Base-by-base conservation (phyloP, 1,284 basidiomycete species). In the Athelia psychrophila region DNA sequence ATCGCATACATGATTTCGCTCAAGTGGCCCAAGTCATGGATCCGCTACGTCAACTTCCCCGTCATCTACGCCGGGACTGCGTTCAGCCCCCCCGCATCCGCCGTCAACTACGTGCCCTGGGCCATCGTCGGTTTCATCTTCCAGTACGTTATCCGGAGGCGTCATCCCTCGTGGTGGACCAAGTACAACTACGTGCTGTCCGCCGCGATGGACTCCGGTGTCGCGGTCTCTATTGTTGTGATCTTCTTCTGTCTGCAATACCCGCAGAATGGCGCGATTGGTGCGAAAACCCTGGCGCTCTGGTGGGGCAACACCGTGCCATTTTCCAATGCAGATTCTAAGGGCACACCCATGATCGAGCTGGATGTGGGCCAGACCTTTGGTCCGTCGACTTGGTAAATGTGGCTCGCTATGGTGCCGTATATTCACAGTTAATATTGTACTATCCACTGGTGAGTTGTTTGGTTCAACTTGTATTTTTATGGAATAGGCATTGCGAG, bases 291-390 rank as follows among this genome's bases (percentile, higher is more conserved):
- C 1, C 67, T 89, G 44, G 78, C 80, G 56, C 51, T 51, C 2
- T 90, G 87, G 88, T 90, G 87, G 88, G 88, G 88, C n/a, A 89
- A 89, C 56, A 80, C 72, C 0, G 80, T 80, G 6, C 73, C 63
- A 51, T 51, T 52, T 48, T 69, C 72, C 8, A 82, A 75, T 35
- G 76, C 71, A 2, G 80, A 82, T 50, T 70, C 58, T 16, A 33
- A 48, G 3, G 65, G 63, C 25, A 52, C 64, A 15, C 65, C 75
- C 19, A 47, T 72, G 51, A 64, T 54, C 50, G 9, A 54, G 1
- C 46, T 77, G 9, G 58, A 66, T 1, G 53, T 51, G 0, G 65
- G 72, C 9, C 61, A 63, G 20, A 67, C 62, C 3, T 80, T 80
- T 56, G 79, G 78, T 64, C 38, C 38, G 9, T 8, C 16, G n/a